A percentile compares a stretch with the other conserved stretches of the same genome.
These are phyloP conservation scores for Mercurialis annua DNA, from an alignment of 345 rosid species.

Conservation along the genomic window DNA sequence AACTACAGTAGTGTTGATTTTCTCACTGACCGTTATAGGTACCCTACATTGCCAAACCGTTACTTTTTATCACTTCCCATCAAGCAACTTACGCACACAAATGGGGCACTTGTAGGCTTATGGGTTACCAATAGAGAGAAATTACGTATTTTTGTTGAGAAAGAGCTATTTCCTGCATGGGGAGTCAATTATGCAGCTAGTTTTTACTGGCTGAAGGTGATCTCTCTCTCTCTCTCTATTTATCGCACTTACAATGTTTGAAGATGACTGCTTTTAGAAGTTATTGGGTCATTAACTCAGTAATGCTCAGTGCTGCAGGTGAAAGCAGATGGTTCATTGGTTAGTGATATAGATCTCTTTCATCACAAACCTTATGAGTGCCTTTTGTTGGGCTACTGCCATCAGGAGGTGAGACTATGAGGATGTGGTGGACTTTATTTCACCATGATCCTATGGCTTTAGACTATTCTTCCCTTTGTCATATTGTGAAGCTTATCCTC, in stretches of 20 bases:
- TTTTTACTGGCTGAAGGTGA: slow-evolving; percentile 80
- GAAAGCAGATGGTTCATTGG: slow-evolving; percentile 70
- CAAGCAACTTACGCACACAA: slow-evolving; percentile 59
- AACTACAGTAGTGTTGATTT: background rate
- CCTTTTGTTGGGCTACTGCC: slow-evolving; percentile 66
- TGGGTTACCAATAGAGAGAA: slow-evolving; percentile 96
- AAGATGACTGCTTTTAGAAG: slow-evolving; percentile 18
- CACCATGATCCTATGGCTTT: background rate
- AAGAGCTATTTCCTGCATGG: slow-evolving; percentile 78
- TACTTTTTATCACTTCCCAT: slow-evolving; percentile 81
- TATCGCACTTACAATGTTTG: background rate
- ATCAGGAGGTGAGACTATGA: slow-evolving; percentile 38
- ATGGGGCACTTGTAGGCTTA: slow-evolving; percentile 81
- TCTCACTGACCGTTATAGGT: slow-evolving; percentile 42
- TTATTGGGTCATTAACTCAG: slow-evolving; percentile 17
- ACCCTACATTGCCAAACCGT: slow-evolving; percentile 78
- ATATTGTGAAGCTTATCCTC: slow-evolving; percentile 13
- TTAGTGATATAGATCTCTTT: slow-evolving; percentile 68
- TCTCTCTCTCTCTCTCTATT: slow-evolving; percentile 7
- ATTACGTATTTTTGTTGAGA: slow-evolving; percentile 58
- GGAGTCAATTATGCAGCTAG: slow-evolving; percentile 56
- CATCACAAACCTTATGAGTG: slow-evolving; percentile 95
- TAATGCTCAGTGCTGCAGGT: slow-evolving; percentile 44
- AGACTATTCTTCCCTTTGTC: background rate
- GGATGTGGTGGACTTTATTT: background rate